These are phyloP conservation scores for Voacanga thouarsii DNA, from an alignment of 257 asterid species.

Conservation along the genomic window DNA sequence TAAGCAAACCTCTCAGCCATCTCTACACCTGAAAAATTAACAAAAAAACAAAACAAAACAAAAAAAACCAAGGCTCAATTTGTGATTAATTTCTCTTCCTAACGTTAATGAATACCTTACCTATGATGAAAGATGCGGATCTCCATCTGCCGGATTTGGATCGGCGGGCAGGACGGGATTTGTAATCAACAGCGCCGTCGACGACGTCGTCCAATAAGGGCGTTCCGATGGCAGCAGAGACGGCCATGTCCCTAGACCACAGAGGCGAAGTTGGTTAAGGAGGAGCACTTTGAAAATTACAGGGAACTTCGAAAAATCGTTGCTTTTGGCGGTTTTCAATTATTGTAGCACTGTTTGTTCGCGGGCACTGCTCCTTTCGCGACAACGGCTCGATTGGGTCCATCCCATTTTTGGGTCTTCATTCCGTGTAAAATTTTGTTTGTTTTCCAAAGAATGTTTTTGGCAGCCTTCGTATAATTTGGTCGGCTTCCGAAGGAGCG, in stretches of 20 bases:
- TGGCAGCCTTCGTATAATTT: too few species aligned
- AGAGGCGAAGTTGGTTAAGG: neutral
- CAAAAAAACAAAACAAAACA: too few species aligned
- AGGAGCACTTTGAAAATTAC: neutral
- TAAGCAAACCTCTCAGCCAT: constrained; percentile 31
- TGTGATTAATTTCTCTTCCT: neutral
- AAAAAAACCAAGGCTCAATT: neutral
- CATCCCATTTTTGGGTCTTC: too few species aligned
- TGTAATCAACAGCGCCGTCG: constrained; percentile 21
- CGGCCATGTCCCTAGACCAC: neutral
- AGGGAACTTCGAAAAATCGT: too few species aligned
- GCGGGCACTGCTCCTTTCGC: too few species aligned
- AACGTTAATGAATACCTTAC: neutral
- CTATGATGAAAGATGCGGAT: constrained; percentile 32
- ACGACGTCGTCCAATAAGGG: constrained; percentile 20
- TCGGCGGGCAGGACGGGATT: constrained; percentile 23
- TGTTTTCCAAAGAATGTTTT: too few species aligned
- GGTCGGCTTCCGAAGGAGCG: too few species aligned
- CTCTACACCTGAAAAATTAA: constrained; percentile 24
- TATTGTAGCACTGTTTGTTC: too few species aligned
- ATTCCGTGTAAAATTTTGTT: too few species aligned
- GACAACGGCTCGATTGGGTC: too few species aligned
- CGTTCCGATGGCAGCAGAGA: neutral
- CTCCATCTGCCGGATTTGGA: constrained; percentile 30
- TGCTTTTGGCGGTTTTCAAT: neutral